phyloP scores from a whole-genome alignment of 2,329 filamentous ascomycete species.

The Helicocarpus griseus region DNA sequence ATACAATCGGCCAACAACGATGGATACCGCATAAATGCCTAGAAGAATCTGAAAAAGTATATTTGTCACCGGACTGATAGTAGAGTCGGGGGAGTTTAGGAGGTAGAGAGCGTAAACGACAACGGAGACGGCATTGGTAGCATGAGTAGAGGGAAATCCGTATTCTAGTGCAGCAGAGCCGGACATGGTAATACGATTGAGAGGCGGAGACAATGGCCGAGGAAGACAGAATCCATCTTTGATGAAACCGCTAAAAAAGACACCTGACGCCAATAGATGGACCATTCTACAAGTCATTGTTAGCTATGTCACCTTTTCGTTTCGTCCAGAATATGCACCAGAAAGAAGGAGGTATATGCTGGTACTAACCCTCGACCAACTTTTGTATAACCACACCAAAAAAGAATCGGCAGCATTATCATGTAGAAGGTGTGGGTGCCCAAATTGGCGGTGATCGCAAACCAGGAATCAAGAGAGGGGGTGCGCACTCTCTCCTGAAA shows the following conservation, averaged over 20 bases:
- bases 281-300: constrained; percentile 34
- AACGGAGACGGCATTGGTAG: constrained; percentile 91
- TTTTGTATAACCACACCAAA: constrained; percentile 86
- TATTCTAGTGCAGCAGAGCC: constrained; percentile 92
- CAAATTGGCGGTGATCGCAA: constrained; percentile 90
- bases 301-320: not conserved
- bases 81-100: constrained; percentile 56
- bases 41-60: constrained; percentile 56
- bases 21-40: constrained; percentile 81
- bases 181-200: constrained; percentile 82
- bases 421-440: constrained; percentile 99
- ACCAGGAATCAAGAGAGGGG: constrained; percentile 85
- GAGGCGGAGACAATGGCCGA: constrained; percentile 78
- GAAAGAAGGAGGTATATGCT: not conserved
- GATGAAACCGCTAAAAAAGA: constrained; percentile 83
- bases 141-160: constrained; percentile 94
- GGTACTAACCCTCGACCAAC: constrained; percentile 72
- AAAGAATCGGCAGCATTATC: constrained; percentile 84
- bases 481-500: constrained; percentile 73
- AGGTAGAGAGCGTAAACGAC: constrained; percentile 72
- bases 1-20: constrained; percentile 83
- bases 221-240: constrained; percentile 93
- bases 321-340: not conserved
- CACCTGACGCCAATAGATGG: constrained; percentile 66
- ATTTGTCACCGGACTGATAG: constrained; percentile 50